phyloP scores from a whole-genome alignment of 2,329 filamentous ascomycete genomes.

The Calonectria ilicicola region DNA sequence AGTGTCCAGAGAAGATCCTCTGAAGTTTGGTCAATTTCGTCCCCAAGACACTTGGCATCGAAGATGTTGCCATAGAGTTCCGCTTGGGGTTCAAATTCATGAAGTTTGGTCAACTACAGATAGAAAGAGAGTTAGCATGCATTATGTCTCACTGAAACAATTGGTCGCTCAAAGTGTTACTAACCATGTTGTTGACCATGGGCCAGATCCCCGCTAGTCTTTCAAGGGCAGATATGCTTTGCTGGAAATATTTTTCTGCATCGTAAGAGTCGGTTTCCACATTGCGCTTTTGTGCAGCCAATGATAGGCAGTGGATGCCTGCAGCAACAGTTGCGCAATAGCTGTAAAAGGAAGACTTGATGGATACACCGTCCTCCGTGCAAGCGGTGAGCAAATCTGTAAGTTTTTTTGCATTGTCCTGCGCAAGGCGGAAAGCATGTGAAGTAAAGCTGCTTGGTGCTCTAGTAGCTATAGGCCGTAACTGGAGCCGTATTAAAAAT shows the following conservation, averaged over 20 bases:
- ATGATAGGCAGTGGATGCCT: conserved; percentile 26
- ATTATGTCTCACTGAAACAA: no score
- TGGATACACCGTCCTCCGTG: background rate
- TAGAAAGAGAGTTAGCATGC: background rate
- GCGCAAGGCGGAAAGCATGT: background rate
- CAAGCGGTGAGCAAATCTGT: conserved; percentile 13
- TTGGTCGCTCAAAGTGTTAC: background rate
- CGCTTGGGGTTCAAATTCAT: background rate
- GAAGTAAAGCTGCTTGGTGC: conserved; percentile 20
- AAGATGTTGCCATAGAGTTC: conserved; percentile 8
- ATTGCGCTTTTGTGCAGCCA: conserved; percentile 14
- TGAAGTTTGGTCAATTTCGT: conserved; percentile 10
- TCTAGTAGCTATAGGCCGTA: conserved; percentile 35
- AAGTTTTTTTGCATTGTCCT: conserved; percentile 20
- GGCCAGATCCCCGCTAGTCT: conserved; percentile 20
- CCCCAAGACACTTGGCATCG: conserved; percentile 13
- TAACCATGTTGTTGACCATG: conserved; percentile 25
- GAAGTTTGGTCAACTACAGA: conserved; percentile 5
- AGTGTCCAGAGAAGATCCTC: conserved; percentile 26
- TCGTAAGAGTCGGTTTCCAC: conserved; percentile 17
- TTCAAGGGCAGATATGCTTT: conserved; percentile 6
- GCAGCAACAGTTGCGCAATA: conserved; percentile 25
- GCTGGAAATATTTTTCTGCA: conserved; percentile 14
- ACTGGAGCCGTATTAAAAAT: conserved; percentile 59
- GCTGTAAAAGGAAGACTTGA: conserved; percentile 27